Evolutionary conservation across 108 stramenopile genomes (phyloP).

Genomic region (Cyclotella cryptica): DNA sequence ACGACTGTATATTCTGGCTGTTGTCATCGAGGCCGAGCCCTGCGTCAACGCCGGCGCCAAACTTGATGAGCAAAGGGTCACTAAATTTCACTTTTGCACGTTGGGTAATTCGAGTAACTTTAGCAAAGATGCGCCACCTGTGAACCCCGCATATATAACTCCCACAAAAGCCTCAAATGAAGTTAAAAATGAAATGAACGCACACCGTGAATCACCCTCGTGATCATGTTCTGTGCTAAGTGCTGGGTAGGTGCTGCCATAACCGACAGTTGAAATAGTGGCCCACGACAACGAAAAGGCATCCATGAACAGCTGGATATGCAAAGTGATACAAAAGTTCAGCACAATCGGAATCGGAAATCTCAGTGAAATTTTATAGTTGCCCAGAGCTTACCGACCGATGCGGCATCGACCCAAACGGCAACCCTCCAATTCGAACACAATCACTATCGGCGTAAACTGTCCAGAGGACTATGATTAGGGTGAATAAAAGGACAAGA

Average conservation of each 20-base stretch:
- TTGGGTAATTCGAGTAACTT: slow-evolving; percentile 67
- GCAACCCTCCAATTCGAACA: slow-evolving; percentile 24
- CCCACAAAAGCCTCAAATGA: slow-evolving; percentile 76
- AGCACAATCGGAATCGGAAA: background rate
- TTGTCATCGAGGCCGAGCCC: background rate
- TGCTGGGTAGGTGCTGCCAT: slow-evolving; percentile 43
- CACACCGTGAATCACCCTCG: slow-evolving; percentile 46
- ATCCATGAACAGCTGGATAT: slow-evolving; percentile 34
- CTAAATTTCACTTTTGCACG: slow-evolving; percentile 69
- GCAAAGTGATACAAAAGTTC: background rate
- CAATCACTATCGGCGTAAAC: slow-evolving; percentile 34
- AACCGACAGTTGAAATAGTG: slow-evolving; percentile 62
- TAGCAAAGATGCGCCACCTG: slow-evolving; percentile 77
- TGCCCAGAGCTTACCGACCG: slow-evolving; percentile 15
- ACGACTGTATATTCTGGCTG: background rate
- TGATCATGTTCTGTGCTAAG: slow-evolving; percentile 45
- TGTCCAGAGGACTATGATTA: slow-evolving; percentile 34
- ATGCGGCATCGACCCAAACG: slow-evolving; percentile 11
- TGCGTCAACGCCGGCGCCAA: slow-evolving; percentile 56
- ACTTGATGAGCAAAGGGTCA: slow-evolving; percentile 64
- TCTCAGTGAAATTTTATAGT: background rate
- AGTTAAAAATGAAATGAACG: slow-evolving; percentile 53
- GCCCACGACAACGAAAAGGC: slow-evolving; percentile 60
- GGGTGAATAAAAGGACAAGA: slow-evolving; percentile 34
- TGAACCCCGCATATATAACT: slow-evolving; percentile 68